Percentiles rank a stretch among this genome's conserved stretches.
Conservation (phyloP, 208 protist species). For the Wallacemonas sp. region DNA sequence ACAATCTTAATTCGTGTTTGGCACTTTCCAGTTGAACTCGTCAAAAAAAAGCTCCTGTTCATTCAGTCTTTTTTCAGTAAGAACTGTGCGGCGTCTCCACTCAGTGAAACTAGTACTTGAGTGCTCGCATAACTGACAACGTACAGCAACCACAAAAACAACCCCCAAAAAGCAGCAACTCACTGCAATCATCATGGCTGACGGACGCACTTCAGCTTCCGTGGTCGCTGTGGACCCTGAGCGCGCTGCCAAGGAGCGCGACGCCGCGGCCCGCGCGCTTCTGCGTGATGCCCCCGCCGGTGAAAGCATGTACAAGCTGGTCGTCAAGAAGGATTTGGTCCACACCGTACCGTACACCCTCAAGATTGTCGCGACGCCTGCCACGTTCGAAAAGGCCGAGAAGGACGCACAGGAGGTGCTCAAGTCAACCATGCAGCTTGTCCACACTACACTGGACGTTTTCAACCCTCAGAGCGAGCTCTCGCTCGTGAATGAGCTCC, state of each 20-base stretch:
- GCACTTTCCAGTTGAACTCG: not conserved
- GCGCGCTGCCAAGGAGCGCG: constrained; percentile 50
- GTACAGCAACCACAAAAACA: too few species aligned
- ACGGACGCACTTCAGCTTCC: constrained; percentile 52
- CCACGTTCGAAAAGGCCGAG: constrained; percentile 17
- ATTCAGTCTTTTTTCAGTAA: not conserved
- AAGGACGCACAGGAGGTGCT: constrained; percentile 19
- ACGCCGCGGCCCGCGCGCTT: constrained; percentile 37
- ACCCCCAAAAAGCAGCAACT: too few species aligned
- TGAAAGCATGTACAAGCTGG: constrained; percentile 4
- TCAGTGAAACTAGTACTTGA: too few species aligned
- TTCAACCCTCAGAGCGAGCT: constrained; percentile 70
- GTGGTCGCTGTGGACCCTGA: constrained; percentile 50
- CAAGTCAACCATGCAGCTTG: constrained; percentile 15
- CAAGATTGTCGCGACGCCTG: constrained; percentile 27
- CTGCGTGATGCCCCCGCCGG: constrained; percentile 11
- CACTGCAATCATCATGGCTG: constrained; percentile 32
- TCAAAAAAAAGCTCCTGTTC: not conserved
- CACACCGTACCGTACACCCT: constrained; percentile 33
- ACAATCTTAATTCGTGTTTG: not conserved
- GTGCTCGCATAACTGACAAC: too few species aligned
- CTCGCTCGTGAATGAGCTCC: constrained; percentile 42
- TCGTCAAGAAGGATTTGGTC: constrained; percentile 15
- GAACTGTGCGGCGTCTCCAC: too few species aligned
- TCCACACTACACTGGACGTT: constrained; percentile 55